These are phyloP conservation scores for Astragalus glycyphyllos DNA, from an alignment of 306 rosid species.

Conservation along the genomic window DNA sequence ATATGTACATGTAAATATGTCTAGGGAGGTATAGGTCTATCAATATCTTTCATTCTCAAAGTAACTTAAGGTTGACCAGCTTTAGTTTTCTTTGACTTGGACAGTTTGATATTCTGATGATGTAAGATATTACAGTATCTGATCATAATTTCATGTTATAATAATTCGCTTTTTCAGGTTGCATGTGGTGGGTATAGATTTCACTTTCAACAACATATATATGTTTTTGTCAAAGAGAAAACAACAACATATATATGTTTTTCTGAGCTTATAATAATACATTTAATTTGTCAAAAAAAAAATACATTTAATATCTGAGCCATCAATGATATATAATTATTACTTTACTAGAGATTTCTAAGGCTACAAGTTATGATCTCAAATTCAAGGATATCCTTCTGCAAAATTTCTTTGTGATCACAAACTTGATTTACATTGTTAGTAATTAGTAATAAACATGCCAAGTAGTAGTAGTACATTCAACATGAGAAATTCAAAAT, in stretches of 20 bases:
- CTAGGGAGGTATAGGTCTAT: no score
- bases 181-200: conserved; percentile 37
- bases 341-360: background rate
- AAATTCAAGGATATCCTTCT: no score
- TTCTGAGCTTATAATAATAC: background rate
- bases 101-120: conserved; percentile 17
- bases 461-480: no score
- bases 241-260: background rate
- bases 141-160: conserved; percentile 7
- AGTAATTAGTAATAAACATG: no score
- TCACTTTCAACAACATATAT: conserved; percentile 38
- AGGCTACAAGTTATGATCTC: no score
- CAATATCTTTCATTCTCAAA: conserved; percentile 33
- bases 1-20: background rate
- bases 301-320: background rate
- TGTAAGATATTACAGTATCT: conserved; percentile 35
- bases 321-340: background rate
- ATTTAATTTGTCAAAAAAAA: no score
- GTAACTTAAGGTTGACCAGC: conserved; percentile 18
- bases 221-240: background rate
- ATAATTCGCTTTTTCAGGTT: conserved; percentile 19
- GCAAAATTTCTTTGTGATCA: no score
- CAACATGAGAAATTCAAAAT: no score
- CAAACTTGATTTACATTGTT: no score
- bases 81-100: conserved; percentile 36